Evolutionary conservation across 2,329 filamentous ascomycete species (phyloP).

Genomic region (Colletotrichum liriopes): DNA sequence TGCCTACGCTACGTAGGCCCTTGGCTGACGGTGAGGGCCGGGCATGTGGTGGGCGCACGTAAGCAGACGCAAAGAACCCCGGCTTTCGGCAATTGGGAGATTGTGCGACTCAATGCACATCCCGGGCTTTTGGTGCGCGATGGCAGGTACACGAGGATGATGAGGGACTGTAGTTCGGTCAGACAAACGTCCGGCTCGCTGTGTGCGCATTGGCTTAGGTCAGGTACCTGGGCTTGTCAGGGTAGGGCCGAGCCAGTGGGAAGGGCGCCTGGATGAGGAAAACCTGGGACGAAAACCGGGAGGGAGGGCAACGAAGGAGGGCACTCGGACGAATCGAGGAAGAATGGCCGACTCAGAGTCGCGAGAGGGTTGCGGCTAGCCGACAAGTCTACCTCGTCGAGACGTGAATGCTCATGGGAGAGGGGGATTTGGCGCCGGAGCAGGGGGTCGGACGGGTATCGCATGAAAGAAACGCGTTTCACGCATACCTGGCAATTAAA

Average conservation of each 20-base stretch:
- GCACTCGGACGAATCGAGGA: constrained; percentile 22
- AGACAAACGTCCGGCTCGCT: constrained; percentile 1
- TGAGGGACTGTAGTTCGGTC: background rate
- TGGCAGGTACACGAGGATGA: background rate
- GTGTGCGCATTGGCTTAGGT: constrained; percentile 9
- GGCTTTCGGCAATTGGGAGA: constrained; percentile 29
- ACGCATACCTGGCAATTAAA: constrained; percentile 65
- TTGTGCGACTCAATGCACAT: constrained; percentile 37
- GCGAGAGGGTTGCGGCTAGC: constrained; percentile 4
- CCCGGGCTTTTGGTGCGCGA: constrained; percentile 23
- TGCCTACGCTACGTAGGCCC: background rate
- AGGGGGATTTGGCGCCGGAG: constrained; percentile 31
- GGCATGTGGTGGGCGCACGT: constrained; percentile 28
- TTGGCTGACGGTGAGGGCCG: background rate
- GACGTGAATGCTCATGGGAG: constrained; percentile 35
- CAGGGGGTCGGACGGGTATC: constrained; percentile 49
- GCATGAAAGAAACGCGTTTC: constrained; percentile 65
- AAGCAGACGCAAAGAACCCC: constrained; percentile 6
- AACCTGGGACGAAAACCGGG: constrained; percentile 29
- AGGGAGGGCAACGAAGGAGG: constrained; percentile 25
- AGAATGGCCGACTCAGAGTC: constrained; percentile 13
- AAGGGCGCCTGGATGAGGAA: constrained; percentile 27
- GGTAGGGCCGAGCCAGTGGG: constrained; percentile 35
- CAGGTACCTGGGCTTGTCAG: constrained; percentile 21
- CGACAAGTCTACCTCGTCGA: constrained; percentile 33